These are phyloP conservation scores for Cucurbita maxima DNA, from an alignment of 306 rosid species.

Conservation along the genomic window DNA sequence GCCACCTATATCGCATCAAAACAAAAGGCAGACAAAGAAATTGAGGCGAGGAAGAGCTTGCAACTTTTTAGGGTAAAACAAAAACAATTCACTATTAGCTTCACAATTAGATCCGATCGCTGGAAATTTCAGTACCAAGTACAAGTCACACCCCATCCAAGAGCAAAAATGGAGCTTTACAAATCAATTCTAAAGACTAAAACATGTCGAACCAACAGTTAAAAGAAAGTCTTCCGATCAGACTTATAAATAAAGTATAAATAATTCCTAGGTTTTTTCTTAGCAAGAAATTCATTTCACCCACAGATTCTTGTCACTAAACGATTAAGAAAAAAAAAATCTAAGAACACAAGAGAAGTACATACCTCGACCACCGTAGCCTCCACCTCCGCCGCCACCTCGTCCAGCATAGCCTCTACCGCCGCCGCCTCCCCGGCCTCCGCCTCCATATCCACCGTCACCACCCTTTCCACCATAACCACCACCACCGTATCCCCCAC, in stretches of 20 bases:
- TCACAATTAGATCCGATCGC: not conserved
- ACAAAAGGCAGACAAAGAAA: not conserved
- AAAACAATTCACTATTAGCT: not conserved
- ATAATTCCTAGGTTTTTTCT: not conserved
- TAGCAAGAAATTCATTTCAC: not conserved
- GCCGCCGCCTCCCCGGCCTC: slow-evolving; percentile 20
- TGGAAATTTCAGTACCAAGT: not conserved
- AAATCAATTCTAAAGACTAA: not conserved
- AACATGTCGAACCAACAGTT: not conserved
- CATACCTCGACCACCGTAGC: slow-evolving; percentile 74
- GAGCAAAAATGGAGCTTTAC: not conserved
- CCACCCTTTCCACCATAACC: slow-evolving; percentile 25
- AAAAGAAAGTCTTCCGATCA: not conserved
- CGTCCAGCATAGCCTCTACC: slow-evolving; percentile 23
- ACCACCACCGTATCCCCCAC: slow-evolving; percentile 21
- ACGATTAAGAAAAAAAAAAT: not conserved
- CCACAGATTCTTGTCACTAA: not conserved
- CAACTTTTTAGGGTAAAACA: not conserved
- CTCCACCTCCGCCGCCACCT: slow-evolving; percentile 34
- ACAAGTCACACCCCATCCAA: not conserved
- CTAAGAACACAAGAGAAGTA: not conserved
- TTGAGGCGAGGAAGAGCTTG: not conserved
- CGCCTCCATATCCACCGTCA: slow-evolving; percentile 24
- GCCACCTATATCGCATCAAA: slow-evolving; percentile 23
- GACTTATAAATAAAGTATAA: not conserved